Evolutionary conservation across 352 stramenopile species (phyloP).

Genomic region (Globisporangium mamillatum): DNA sequence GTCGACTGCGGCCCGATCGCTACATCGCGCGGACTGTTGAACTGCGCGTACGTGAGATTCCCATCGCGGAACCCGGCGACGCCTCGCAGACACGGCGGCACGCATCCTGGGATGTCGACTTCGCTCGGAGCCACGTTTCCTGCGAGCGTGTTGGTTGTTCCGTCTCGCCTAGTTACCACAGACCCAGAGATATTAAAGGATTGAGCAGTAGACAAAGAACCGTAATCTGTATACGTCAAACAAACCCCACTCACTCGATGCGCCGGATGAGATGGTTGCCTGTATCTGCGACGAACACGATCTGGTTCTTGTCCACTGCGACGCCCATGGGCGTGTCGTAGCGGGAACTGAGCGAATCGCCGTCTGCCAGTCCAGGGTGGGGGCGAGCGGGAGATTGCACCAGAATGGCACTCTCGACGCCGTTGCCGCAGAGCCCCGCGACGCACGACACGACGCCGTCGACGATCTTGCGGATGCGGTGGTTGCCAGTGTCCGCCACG

Average conservation of each 20-base stretch:
- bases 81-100: slow-evolving; percentile 88
- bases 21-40: slow-evolving; percentile 93
- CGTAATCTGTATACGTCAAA: neutral
- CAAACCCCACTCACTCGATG: slow-evolving; percentile 51
- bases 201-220: neutral
- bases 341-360: slow-evolving; percentile 57
- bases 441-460: slow-evolving; percentile 82
- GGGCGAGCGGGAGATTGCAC: slow-evolving; percentile 41
- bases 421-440: slow-evolving; percentile 82
- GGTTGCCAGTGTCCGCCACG: slow-evolving; percentile 81
- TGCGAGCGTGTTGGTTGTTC: slow-evolving; percentile 64
- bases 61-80: slow-evolving; percentile 87
- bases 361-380: slow-evolving; percentile 89
- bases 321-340: slow-evolving; percentile 94
- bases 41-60: slow-evolving; percentile 81
- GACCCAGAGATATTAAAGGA: neutral
- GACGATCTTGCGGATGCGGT: slow-evolving; percentile 73
- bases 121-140: slow-evolving; percentile 57
- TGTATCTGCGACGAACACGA: slow-evolving; percentile 94
- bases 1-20: slow-evolving; percentile 75
- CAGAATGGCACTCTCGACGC: slow-evolving; percentile 56
- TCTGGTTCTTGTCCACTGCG: slow-evolving; percentile 63
- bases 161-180: slow-evolving; percentile 24
- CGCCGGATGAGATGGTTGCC: slow-evolving; percentile 93
- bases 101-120: slow-evolving; percentile 79